A percentile compares a stretch with the other conserved stretches of the same genome.
Evolutionary conservation across 2,329 filamentous ascomycete species (phyloP).

Genomic region (Botryotinia convoluta): DNA sequence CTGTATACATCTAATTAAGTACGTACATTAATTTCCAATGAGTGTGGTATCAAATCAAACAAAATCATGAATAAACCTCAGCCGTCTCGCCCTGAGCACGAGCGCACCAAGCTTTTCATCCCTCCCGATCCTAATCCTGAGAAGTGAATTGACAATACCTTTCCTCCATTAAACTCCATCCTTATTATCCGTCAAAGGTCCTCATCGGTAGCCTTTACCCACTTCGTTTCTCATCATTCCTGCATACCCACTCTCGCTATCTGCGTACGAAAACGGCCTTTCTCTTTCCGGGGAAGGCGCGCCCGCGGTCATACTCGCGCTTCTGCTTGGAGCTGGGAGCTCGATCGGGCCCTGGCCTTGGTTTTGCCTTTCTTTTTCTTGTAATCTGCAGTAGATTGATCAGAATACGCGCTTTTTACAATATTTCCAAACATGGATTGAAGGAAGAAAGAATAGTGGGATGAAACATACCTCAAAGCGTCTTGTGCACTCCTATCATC

Average conservation of each 20-base stretch:
- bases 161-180: background rate
- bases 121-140: background rate
- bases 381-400: background rate
- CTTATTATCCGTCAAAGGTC: background rate
- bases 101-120: background rate
- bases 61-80: background rate
- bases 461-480: constrained; percentile 5
- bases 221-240: constrained; percentile 9
- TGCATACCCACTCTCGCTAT: constrained; percentile 21
- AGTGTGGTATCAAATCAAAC: constrained; percentile 6
- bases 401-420: background rate
- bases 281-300: constrained; percentile 10
- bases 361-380: constrained; percentile 14
- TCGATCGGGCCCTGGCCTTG: constrained; percentile 13
- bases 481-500: constrained; percentile 15
- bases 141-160: background rate
- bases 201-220: background rate
- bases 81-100: background rate
- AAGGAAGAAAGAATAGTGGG: background rate
- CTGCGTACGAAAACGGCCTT: constrained; percentile 17
- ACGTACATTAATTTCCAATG: background rate
- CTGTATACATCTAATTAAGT: background rate
- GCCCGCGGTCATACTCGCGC: constrained; percentile 9
- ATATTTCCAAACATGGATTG: background rate
- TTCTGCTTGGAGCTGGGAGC: constrained; percentile 15